phyloP scores from a whole-genome alignment of 768 basidiomycete genomes.

The Pisolithus sp. region DNA sequence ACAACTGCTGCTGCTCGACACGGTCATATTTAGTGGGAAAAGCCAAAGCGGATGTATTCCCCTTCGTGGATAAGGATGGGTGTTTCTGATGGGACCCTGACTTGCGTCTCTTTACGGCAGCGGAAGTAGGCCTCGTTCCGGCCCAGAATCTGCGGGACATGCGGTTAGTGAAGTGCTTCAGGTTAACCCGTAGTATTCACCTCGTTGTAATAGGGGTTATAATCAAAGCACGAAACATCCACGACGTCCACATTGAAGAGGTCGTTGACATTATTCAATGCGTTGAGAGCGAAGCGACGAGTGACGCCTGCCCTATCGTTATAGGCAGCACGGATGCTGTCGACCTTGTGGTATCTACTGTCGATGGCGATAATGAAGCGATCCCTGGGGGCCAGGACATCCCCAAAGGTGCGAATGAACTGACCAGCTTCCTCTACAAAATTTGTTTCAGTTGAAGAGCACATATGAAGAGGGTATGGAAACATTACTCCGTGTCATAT shows the following conservation, averaged over 20 bases:
- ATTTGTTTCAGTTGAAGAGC: not conserved
- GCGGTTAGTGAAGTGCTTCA: not conserved
- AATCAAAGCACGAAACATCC: slow-evolving; percentile 1
- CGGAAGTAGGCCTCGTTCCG: not conserved
- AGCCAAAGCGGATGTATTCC: not conserved
- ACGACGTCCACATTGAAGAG: not conserved
- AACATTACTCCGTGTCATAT: slow-evolving; percentile 3
- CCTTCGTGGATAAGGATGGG: not conserved
- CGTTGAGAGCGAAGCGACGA: slow-evolving; percentile 3
- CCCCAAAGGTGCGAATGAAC: slow-evolving; percentile 2
- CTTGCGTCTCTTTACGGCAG: not conserved
- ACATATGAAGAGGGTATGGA: not conserved
- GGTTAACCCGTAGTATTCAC: not conserved
- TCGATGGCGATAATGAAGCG: slow-evolving; percentile 3
- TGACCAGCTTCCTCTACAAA: slow-evolving; percentile 1
- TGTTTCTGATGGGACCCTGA: not conserved
- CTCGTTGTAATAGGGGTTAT: slow-evolving; percentile 2
- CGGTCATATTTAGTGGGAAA: slow-evolving; percentile 3
- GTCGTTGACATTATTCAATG: not conserved
- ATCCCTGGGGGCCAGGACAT: slow-evolving; percentile 1
- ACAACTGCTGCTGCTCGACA: not conserved
- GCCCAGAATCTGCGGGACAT: not conserved
- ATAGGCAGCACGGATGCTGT: not conserved
- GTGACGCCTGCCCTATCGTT: slow-evolving; percentile 2
- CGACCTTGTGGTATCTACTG: not conserved